These are phyloP conservation scores for Ganoderma meredithae DNA, from an alignment of 1,284 basidiomycete species.

Conservation along the genomic window DNA sequence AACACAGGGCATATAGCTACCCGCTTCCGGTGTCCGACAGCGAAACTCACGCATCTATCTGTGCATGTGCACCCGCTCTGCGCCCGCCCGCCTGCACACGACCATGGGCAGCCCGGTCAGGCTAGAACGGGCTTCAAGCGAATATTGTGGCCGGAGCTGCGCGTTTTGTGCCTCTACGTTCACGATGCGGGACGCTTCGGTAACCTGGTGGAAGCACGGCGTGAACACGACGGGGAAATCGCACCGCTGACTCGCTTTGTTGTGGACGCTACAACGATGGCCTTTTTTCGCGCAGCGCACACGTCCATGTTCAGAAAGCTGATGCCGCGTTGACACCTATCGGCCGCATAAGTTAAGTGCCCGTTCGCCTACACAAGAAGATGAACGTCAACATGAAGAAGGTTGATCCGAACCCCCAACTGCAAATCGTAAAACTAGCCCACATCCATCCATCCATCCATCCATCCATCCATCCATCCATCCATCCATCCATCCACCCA, in stretches of 20 bases:
- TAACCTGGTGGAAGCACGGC: neutral
- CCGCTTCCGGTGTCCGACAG: conserved; percentile 9
- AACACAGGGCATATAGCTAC: too few species aligned
- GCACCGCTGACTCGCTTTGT: neutral
- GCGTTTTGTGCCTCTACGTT: conserved; percentile 17
- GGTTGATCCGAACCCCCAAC: neutral
- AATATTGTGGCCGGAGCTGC: neutral
- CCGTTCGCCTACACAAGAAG: neutral
- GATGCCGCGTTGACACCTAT: neutral
- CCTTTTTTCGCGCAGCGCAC: neutral
- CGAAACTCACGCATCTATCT: conserved; percentile 6
- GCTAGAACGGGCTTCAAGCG: neutral
- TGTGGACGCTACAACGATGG: neutral
- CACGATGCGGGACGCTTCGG: neutral
- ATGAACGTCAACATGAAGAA: neutral
- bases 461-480: neutral
- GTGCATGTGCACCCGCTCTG: neutral
- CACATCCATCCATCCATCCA: conserved; percentile 7
- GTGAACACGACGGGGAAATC: neutral
- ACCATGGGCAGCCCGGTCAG: neutral
- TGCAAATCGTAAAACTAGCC: conserved; percentile 3
- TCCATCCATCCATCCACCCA: neutral
- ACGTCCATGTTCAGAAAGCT: neutral
- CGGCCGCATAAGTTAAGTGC: neutral
- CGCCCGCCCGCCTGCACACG: neutral